Conservation (phyloP, 495 filamentous ascomycete species). For the Neurospora sublineolata region DNA sequence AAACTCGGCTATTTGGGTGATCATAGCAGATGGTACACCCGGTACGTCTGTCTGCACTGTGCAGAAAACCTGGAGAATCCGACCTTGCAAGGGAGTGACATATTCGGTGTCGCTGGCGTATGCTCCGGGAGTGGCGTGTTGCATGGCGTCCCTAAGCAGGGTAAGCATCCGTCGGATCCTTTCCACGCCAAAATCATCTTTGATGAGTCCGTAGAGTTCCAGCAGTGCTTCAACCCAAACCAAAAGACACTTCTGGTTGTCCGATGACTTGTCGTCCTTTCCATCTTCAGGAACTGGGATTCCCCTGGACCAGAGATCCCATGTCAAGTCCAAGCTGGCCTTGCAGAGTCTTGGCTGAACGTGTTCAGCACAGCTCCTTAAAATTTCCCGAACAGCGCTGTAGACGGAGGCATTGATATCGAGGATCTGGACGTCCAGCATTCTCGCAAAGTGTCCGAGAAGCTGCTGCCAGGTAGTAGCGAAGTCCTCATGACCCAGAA, state of each 20-base stretch:
- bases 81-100: slow-evolving; percentile 63
- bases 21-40: slow-evolving; percentile 54
- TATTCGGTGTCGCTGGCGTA: slow-evolving; percentile 82
- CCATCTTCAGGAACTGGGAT: slow-evolving; percentile 39
- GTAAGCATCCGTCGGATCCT: slow-evolving; percentile 51
- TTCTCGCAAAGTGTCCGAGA: slow-evolving; percentile 47
- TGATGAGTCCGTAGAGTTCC: slow-evolving; percentile 71
- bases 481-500: slow-evolving; percentile 46
- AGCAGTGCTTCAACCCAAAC: slow-evolving; percentile 69
- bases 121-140: slow-evolving; percentile 51
- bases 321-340: slow-evolving; percentile 48
- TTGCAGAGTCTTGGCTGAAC: slow-evolving; percentile 43
- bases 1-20: slow-evolving; percentile 57
- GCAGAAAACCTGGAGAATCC: slow-evolving; percentile 61
- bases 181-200: slow-evolving; percentile 46
- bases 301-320: slow-evolving; percentile 60
- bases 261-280: slow-evolving; percentile 34
- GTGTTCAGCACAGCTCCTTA: slow-evolving; percentile 40
- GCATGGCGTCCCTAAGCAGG: slow-evolving; percentile 45
- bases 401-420: slow-evolving; percentile 66
- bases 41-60: slow-evolving; percentile 56
- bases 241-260: slow-evolving; percentile 65
- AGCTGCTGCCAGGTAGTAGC: slow-evolving; percentile 57
- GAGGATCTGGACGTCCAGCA: slow-evolving; percentile 49
- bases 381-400: slow-evolving; percentile 52